These are phyloP conservation scores for Ophiostoma triangulosporum DNA, from an alignment of 2,329 filamentous ascomycete genomes.

Conservation along the genomic window DNA sequence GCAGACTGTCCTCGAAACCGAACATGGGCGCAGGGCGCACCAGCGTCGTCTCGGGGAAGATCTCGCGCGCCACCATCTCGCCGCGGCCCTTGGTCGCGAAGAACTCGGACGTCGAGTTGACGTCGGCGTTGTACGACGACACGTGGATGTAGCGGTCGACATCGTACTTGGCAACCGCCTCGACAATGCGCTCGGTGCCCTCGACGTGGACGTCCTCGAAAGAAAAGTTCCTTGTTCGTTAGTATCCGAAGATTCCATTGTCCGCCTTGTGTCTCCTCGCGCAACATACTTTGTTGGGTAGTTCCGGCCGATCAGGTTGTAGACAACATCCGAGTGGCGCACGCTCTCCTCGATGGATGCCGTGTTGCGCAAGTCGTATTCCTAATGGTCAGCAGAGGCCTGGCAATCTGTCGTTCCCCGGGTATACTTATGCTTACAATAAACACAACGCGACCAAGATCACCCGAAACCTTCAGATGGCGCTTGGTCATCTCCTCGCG, in stretches of 20 bases:
- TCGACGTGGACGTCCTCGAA: slow-evolving; percentile 88
- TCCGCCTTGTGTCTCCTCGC: not conserved
- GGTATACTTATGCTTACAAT: too few relatives aligned
- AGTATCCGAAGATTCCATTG: too few relatives aligned
- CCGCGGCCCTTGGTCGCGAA: slow-evolving; percentile 79
- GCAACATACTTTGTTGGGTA: slow-evolving; percentile 76
- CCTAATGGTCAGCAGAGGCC: slow-evolving; percentile 39
- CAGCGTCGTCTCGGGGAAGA: slow-evolving; percentile 95
- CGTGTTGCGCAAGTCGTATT: slow-evolving; percentile 91
- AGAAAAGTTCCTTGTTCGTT: slow-evolving; percentile 65
- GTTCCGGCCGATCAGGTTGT: slow-evolving; percentile 87
- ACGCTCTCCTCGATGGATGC: slow-evolving; percentile 93
- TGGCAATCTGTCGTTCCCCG: too few relatives aligned
- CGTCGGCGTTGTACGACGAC: slow-evolving; percentile 82
- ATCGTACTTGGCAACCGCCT: slow-evolving; percentile 95
- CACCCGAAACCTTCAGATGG: slow-evolving; percentile 90
- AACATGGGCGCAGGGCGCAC: slow-evolving; percentile 89
- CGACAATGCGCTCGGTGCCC: slow-evolving; percentile 79
- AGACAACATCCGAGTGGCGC: slow-evolving; percentile 91
- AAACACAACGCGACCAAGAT: slow-evolving; percentile 80
- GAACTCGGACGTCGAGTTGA: slow-evolving; percentile 73
- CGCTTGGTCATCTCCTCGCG: slow-evolving; percentile 97
- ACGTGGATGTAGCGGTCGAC: slow-evolving; percentile 94
- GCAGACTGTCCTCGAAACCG: slow-evolving; percentile 84
- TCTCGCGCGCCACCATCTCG: slow-evolving; percentile 70